These are phyloP conservation scores for Fraxinus excelsior DNA, from an alignment of 257 asterid genomes.

Conservation along the genomic window DNA sequence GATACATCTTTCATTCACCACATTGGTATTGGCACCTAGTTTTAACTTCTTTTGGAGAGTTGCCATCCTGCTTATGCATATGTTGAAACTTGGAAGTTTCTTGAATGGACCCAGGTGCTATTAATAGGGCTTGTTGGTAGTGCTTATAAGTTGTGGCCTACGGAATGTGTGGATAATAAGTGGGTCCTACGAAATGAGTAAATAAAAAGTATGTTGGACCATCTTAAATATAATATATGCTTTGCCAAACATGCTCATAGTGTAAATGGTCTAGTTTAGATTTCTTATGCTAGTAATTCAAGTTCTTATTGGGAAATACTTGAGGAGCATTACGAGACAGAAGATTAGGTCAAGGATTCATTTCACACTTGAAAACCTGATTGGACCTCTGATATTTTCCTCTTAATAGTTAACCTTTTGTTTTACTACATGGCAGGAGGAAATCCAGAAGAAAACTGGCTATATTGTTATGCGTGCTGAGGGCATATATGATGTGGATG, in stretches of 20 bases:
- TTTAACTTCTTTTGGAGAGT: constrained; percentile 8
- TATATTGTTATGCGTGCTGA: constrained; percentile 95
- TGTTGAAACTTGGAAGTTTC: not conserved
- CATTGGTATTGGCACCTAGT: not conserved
- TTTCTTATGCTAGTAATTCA: not conserved
- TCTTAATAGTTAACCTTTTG: constrained; percentile 1
- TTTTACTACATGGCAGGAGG: constrained; percentile 64
- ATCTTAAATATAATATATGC: too few relatives aligned
- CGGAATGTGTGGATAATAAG: too few relatives aligned
- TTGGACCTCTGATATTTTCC: not conserved
- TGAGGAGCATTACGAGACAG: not conserved
- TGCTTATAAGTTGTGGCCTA: not conserved
- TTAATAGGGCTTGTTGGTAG: not conserved
- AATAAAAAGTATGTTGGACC: too few relatives aligned
- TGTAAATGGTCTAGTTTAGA: constrained; percentile 6
- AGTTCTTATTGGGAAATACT: constrained; percentile 2
- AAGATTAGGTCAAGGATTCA: not conserved
- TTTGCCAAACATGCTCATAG: too few relatives aligned
- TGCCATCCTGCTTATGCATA: not conserved
- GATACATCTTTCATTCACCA: not conserved
- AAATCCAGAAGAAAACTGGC: constrained; percentile 97
- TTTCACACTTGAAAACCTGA: not conserved
- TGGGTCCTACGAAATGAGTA: too few relatives aligned
- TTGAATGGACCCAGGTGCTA: not conserved
- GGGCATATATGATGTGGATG: constrained; percentile 95